Evolutionary conservation across 192 early-diverging fungal species (phyloP), one percentile per base, ranked within the genome.

Genomic region (Geranomyces variabilis): DNA sequence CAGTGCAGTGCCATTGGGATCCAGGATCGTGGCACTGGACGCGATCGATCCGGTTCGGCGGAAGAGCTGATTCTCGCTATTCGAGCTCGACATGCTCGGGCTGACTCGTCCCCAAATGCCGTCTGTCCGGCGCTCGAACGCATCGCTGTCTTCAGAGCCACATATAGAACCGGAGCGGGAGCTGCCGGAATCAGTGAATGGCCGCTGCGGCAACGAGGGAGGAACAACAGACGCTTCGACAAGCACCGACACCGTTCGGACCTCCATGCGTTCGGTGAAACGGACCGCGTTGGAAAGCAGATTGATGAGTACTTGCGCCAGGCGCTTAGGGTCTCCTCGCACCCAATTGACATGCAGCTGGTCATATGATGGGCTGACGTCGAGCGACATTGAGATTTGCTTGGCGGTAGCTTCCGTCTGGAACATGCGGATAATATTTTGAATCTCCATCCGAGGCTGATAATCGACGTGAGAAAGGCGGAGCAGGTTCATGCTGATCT

Each of bases 311-410:
- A 75, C 56, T 64, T 88, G 81, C 5, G 79, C 63, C 36, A 85
- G 72, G 28, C 85, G 76, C 41, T 71, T 70, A 0, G 81, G 80
- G 26, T 87, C 87, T 48, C 86, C 79, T 21, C 78, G 73, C 55
- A 88, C 59, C 67, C 80, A 80, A 13, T 81, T 75, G 21, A 76
- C 75, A 43, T 79, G 71, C 14, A 70, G 58, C 3, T 73, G 73
- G 14, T 75, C 75, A 53, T 72, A 81, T 56, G 77, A 76, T 0
- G 77, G 63, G 58, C 75, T 74, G 21, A 85, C 75, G 1, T 78
- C 63, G 7, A 85, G 74, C 0, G 71, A 71, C 45, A 84, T 70
- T 33, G 74, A 75, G 21, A 84, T 74, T n/a, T 71, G 8, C 59
- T 77, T 77, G 19, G 51, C 22, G 29, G 51, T 66, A 26, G 66